These are phyloP conservation scores for Phytophthora capsici DNA, from an alignment of 352 stramenopile genomes.

Conservation along the genomic window DNA sequence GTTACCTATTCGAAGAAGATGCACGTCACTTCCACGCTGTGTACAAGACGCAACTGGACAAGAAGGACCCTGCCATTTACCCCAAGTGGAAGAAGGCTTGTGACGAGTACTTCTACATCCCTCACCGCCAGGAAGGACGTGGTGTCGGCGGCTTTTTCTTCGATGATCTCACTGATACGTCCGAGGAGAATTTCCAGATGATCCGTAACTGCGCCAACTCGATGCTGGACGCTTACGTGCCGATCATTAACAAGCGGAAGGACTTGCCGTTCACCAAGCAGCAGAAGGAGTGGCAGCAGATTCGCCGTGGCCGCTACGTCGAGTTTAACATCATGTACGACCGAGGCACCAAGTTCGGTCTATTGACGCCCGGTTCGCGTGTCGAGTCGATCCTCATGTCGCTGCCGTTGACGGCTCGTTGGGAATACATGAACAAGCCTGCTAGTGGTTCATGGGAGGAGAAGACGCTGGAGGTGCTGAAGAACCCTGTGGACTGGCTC, in stretches of 20 bases:
- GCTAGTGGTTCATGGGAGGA: slow-evolving; percentile 91
- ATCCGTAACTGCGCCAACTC: slow-evolving; percentile 80
- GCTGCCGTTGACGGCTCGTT: slow-evolving; percentile 95
- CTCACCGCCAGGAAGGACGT: slow-evolving; percentile 94
- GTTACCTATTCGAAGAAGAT: slow-evolving; percentile 97
- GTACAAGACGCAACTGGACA: slow-evolving; percentile 95
- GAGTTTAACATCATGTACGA: slow-evolving; percentile 99
- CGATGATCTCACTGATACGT: slow-evolving; percentile 96
- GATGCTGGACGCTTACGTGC: slow-evolving; percentile 94
- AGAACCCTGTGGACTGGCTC: slow-evolving; percentile 95
- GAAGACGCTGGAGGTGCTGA: slow-evolving; percentile 93
- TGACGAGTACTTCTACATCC: slow-evolving; percentile 99
- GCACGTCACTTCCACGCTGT: slow-evolving; percentile 98
- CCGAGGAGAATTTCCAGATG: slow-evolving; percentile 89
- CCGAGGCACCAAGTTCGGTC: slow-evolving; percentile 97
- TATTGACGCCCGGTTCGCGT: slow-evolving; percentile 95
- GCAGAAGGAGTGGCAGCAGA: slow-evolving; percentile 98
- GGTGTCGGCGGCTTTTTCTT: slow-evolving; percentile 99
- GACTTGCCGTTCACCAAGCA: slow-evolving; percentile 95
- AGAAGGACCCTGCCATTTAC: slow-evolving; percentile 94
- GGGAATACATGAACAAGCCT: slow-evolving; percentile 96
- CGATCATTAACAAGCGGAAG: slow-evolving; percentile 96
- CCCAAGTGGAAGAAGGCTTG: slow-evolving; percentile 96
- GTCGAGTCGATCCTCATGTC: slow-evolving; percentile 99
- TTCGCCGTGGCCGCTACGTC: slow-evolving; percentile 96